A percentile compares a stretch with the other conserved stretches of the same genome.
These are phyloP conservation scores for Macadamia tetraphylla DNA, from an alignment of 164 flowering plant species.

Conservation along the genomic window DNA sequence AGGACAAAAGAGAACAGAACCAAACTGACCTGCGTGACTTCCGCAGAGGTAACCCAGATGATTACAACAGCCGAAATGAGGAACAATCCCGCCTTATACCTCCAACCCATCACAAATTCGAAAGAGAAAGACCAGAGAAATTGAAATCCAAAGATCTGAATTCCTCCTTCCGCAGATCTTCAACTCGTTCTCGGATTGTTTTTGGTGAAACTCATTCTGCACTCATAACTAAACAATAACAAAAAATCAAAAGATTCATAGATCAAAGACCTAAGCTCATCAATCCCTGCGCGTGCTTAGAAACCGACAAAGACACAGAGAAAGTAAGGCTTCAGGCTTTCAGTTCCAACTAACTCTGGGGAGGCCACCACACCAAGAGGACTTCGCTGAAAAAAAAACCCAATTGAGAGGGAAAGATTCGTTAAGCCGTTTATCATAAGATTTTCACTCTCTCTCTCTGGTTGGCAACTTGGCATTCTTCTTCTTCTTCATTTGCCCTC, in stretches of 20 bases:
- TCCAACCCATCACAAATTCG: constrained; percentile 62
- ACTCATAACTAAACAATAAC: no score
- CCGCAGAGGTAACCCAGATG: constrained; percentile 95
- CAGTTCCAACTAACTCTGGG: no score
- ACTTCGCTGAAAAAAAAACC: background rate
- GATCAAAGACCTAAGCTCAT: no score
- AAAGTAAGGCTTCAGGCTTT: background rate
- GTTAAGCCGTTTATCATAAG: background rate
- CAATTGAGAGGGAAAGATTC: background rate
- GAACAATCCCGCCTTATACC: constrained; percentile 73
- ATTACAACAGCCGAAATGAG: constrained; percentile 73
- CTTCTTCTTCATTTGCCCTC: no score
- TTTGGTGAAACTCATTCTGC: no score
- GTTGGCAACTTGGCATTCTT: no score
- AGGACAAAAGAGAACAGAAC: background rate
- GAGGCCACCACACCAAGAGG: background rate
- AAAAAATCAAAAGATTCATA: no score
- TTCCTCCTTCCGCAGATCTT: background rate
- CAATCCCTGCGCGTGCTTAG: no score
- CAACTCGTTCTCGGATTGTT: background rate
- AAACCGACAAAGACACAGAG: no score
- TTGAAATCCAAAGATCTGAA: constrained; percentile 15
- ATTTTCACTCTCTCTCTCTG: background rate
- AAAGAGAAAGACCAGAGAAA: constrained; percentile 1
- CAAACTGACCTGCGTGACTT: constrained; percentile 85